Evolutionary conservation across 352 stramenopile species (phyloP).

Genomic region (Paralagenidium karlingii): DNA sequence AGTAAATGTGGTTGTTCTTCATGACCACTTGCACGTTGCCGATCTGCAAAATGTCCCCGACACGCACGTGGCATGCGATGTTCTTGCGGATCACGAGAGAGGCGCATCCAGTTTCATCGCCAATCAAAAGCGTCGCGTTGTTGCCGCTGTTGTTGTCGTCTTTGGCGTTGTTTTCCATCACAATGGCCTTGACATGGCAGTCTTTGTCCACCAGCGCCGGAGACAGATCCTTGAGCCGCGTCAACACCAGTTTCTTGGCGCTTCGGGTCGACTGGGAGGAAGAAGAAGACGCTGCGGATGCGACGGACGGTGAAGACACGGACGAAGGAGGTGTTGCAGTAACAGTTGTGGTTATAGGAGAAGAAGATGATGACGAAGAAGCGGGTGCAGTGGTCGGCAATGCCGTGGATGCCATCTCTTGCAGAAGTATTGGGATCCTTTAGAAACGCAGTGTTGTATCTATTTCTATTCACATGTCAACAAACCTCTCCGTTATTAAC

Average conservation of each 20-base stretch:
- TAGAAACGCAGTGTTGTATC: no score
- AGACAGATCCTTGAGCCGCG: slow-evolving; percentile 62
- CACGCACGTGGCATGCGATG: slow-evolving; percentile 46
- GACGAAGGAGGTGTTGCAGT: no score
- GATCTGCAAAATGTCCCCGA: slow-evolving; percentile 66
- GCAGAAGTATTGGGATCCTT: no score
- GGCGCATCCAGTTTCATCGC: slow-evolving; percentile 69
- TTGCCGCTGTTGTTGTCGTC: slow-evolving; percentile 31
- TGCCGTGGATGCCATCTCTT: neutral
- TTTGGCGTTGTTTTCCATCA: slow-evolving; percentile 75
- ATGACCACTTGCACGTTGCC: slow-evolving; percentile 55
- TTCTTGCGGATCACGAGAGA: slow-evolving; percentile 69
- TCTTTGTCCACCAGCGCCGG: slow-evolving; percentile 47
- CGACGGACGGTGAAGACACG: neutral
- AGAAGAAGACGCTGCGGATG: slow-evolving; percentile 1
- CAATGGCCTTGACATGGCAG: slow-evolving; percentile 59
- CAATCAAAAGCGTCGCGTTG: slow-evolving; percentile 73
- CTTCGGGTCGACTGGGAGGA: slow-evolving; percentile 1
- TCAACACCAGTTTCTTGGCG: slow-evolving; percentile 44
- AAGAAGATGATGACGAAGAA: no score
- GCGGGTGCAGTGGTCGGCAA: no score
- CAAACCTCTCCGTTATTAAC: no score
- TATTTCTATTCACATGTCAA: no score
- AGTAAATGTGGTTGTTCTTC: slow-evolving; percentile 64
- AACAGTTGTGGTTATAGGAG: no score